Evolutionary conservation across 2,329 filamentous ascomycete species (phyloP), one percentile per base, ranked within the genome.

Genomic region (Daldinia sp.): DNA sequence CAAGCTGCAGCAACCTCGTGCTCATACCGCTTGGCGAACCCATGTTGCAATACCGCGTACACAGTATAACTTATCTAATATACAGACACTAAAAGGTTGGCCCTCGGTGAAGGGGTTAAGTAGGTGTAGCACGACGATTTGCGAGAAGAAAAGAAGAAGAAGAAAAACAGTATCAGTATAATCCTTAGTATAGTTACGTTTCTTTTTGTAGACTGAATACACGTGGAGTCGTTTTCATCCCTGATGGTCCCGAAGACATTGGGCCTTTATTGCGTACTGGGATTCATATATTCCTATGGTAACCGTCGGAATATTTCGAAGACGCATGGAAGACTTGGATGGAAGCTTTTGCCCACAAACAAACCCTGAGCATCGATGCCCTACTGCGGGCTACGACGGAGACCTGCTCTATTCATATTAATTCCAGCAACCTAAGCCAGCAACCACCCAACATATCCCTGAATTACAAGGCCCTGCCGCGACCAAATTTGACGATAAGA

Each of bases 291-390:
- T 30, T 27, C 19, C 15, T 19, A 41, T 15, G 37, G 32, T 41
- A 55, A 27, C 48, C 25, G n/a, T 64, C 64, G 67, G 67, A 45
- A 52, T 54, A 62, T 67, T 69, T 69, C 41, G 67, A 69, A 69
- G 51, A 61, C 51, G 67, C 63, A 68, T 68, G 53, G 67, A 69
- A 68, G 59, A 50, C 56, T 43, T 59, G 19, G 62, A 67, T 59
- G 23, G 62, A 69, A 64, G 41, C 52, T 57, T 56, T 52, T 34
- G 35, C 39, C 30, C 49, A 58, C 43, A 43, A 62, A 54, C 45
- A 15, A 64, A 29, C 49, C 48, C 35, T 34, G 19, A 53, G 51
- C 43, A 21, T 45, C 23, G 25, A 48, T 25, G 34, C 48, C 45
- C 39, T 58, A 17, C 49, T 61, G 35, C 58, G 27, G 49, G 45